Percentiles rank a stretch among this genome's conserved stretches.
Conservation (phyloP, 2,329 filamentous ascomycete genomes). For the Aspergillus sojae region DNA sequence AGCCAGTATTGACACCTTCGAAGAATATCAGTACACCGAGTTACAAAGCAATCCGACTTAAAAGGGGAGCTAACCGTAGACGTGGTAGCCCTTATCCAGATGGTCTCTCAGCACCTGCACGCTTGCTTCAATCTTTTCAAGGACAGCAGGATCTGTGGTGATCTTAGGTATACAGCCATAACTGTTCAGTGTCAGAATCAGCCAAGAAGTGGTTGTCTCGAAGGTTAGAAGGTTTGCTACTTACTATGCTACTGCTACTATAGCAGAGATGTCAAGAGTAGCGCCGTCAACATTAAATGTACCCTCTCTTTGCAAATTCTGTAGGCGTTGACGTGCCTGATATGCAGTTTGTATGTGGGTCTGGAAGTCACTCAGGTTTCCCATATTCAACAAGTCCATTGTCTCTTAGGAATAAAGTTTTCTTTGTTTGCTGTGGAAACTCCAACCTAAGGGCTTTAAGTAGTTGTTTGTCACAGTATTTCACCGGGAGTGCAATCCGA, state of each 20-base stretch:
- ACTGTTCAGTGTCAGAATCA: slow-evolving; percentile 5
- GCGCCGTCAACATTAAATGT: slow-evolving; percentile 13
- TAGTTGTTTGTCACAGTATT: neutral
- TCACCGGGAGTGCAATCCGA: neutral
- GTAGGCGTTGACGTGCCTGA: slow-evolving; percentile 11
- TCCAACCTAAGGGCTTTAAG: neutral
- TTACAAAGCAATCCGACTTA: neutral
- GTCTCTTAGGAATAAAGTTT: neutral
- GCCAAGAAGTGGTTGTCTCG: no score
- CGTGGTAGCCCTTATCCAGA: slow-evolving; percentile 17
- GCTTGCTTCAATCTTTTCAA: slow-evolving; percentile 16
- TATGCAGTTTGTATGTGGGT: slow-evolving; percentile 13
- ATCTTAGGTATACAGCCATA: slow-evolving; percentile 17
- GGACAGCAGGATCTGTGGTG: slow-evolving; percentile 15
- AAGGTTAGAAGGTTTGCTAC: neutral
- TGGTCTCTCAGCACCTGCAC: slow-evolving; percentile 20
- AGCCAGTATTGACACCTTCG: slow-evolving; percentile 65
- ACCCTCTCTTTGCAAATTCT: slow-evolving; percentile 9
- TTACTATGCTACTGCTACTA: slow-evolving; percentile 20
- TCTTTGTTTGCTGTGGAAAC: neutral
- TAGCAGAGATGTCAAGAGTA: slow-evolving; percentile 19
- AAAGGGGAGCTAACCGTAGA: slow-evolving; percentile 14
- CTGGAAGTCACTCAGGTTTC: slow-evolving; percentile 2
- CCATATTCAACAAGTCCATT: slow-evolving; percentile 3
- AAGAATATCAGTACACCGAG: neutral